Conservation (phyloP, 2,329 filamentous ascomycete genomes). For the Penicillium sclerotiorum region DNA sequence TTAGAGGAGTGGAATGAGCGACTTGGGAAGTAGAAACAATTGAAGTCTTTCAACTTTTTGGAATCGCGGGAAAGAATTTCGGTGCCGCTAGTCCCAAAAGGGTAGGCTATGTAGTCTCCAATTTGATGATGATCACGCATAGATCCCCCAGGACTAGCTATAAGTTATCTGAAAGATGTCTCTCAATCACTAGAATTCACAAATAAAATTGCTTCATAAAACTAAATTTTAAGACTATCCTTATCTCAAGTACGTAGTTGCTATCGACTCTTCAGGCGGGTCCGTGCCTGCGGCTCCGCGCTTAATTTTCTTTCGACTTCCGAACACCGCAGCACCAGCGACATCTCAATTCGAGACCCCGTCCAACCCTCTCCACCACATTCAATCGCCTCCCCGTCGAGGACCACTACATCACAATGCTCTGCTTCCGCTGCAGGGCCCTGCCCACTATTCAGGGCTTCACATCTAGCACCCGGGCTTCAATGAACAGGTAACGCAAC, state of each 20-base stretch:
- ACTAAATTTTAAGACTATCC: too few relatives aligned
- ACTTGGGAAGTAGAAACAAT: slow-evolving; percentile 23
- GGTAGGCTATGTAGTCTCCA: slow-evolving; percentile 12
- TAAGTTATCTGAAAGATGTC: background rate
- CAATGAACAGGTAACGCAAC: slow-evolving; percentile 26
- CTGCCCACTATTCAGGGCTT: slow-evolving; percentile 32
- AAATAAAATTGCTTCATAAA: too few relatives aligned
- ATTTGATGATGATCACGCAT: background rate
- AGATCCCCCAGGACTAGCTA: background rate
- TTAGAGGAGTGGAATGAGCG: slow-evolving; percentile 7
- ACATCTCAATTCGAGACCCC: slow-evolving; percentile 6
- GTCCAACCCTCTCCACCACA: background rate
- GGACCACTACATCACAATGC: slow-evolving; percentile 29
- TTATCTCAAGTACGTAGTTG: too few relatives aligned
- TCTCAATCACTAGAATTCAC: background rate
- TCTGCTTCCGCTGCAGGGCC: slow-evolving; percentile 38
- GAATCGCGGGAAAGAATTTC: slow-evolving; percentile 14
- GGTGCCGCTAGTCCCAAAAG: slow-evolving; percentile 26
- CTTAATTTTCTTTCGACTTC: slow-evolving; percentile 37
- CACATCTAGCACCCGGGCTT: slow-evolving; percentile 25
- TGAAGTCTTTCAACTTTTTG: slow-evolving; percentile 13
- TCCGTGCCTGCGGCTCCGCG: slow-evolving; percentile 36
- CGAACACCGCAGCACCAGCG: slow-evolving; percentile 18
- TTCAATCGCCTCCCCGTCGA: background rate
- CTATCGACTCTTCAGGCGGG: slow-evolving; percentile 19